Evolutionary conservation across 176 grass and related monocot species (phyloP), one percentile per base, ranked within the genome.

Genomic region (Elaeis guineensis): DNA sequence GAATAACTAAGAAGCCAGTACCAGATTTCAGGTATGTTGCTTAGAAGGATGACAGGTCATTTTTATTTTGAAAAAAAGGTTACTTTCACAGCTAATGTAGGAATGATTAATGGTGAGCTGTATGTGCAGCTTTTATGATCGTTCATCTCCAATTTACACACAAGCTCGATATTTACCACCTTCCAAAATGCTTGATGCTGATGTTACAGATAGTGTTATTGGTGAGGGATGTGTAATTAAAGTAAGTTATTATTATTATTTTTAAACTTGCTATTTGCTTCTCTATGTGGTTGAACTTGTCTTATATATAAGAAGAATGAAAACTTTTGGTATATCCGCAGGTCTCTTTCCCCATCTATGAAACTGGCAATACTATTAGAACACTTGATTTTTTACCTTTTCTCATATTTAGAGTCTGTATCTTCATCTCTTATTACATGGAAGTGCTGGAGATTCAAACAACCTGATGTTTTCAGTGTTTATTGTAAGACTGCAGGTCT

Each of bases 151-250:
- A 49, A 98, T 98, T 26, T 98, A 98, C 61, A 98, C 93, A 8
- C 93, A 98, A 78, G 48, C 93, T 44, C 73, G 94, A 52, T 89
- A 89, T 61, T 86, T 98, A 58, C 88, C 94, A 58, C 88, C 88
- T 56, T 98, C 94, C 52, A 98, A 98, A 73, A 89, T 98, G 71
- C 88, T 92, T 59, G 80, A 85, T 21, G 94, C 88, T 26, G 85
- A 89, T 69, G 73, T 98, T 48, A 89, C 85, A 25, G 81, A 98
- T 61, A 98, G 94, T 71, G 94, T 93, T 66, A 98, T 98, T 44
- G 94, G 94, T 1, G 94, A 98, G 76, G 94, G 94, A 32, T 98
- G 88, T 64, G 85, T 98, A 21, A 98, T 98, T 11, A 92, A 83
- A 77, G 94, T 98, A 85, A 82, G 78, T 78, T 50, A 39, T 23